Percentiles rank a stretch among this genome's conserved stretches.
Evolutionary conservation across 805 yeast genomes (phyloP).

Genomic region (Metschnikowia matae): DNA sequence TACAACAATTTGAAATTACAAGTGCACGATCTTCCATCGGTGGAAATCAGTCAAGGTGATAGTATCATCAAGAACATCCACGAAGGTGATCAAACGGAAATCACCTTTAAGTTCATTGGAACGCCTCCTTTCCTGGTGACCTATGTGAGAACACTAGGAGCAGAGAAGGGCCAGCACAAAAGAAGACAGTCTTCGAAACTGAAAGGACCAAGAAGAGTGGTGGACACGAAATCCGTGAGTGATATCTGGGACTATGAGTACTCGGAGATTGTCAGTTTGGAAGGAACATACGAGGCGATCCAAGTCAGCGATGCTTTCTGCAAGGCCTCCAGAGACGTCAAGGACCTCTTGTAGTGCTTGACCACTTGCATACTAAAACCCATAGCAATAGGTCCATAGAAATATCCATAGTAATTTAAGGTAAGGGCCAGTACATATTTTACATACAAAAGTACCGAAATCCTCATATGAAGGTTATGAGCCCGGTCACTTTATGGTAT

Average conservation of each 20-base stretch:
- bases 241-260: conserved; percentile 69
- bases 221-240: conserved; percentile 58
- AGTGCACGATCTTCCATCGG: conserved; percentile 60
- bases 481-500: too few relatives aligned
- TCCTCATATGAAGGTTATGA: too few relatives aligned
- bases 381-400: too few relatives aligned
- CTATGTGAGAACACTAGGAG: conserved; percentile 67
- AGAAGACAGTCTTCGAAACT: conserved; percentile 1
- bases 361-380: neutral
- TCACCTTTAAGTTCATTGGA: conserved; percentile 77
- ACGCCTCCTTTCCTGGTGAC: conserved; percentile 87
- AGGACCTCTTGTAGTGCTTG: conserved; percentile 10
- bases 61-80: conserved; percentile 75
- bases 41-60: conserved; percentile 79
- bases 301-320: conserved; percentile 87
- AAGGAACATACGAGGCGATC: conserved; percentile 92
- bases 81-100: conserved; percentile 92
- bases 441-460: too few relatives aligned
- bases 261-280: conserved; percentile 71
- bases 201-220: conserved; percentile 22
- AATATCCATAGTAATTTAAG: too few relatives aligned
- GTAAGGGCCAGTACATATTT: too few relatives aligned
- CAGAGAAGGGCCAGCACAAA: conserved; percentile 16
- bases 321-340: conserved; percentile 21
- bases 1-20: conserved; percentile 26